These are phyloP conservation scores for Stagonosporopsis vannaccii DNA, from an alignment of 2,329 filamentous ascomycete genomes.

Conservation along the genomic window DNA sequence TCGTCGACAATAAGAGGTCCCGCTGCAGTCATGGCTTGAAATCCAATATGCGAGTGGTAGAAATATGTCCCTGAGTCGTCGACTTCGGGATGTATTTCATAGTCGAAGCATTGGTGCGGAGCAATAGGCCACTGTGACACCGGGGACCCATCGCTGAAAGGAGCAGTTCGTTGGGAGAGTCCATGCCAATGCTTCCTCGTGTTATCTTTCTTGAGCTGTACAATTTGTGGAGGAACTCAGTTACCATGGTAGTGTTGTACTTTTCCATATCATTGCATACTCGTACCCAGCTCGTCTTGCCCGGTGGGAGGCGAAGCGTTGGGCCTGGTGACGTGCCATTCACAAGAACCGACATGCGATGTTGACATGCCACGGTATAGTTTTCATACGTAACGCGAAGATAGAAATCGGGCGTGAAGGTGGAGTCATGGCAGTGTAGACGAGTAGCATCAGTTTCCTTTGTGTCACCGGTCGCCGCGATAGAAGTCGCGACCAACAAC, in stretches of 20 bases:
- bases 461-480: not conserved
- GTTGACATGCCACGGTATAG: conserved; percentile 56
- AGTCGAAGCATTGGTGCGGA: conserved; percentile 69
- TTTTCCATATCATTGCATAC: conserved; percentile 65
- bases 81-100: conserved; percentile 63
- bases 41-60: conserved; percentile 72
- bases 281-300: conserved; percentile 61
- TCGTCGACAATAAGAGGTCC: conserved; percentile 68
- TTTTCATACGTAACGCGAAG: conserved; percentile 56
- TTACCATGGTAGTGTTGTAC: conserved; percentile 65
- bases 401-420: conserved; percentile 55
- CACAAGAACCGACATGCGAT: conserved; percentile 57
- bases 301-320: conserved; percentile 55
- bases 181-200: conserved; percentile 70
- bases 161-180: conserved; percentile 64
- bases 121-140: conserved; percentile 72
- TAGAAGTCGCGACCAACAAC: not conserved
- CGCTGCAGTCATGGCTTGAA: conserved; percentile 66
- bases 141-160: conserved; percentile 70
- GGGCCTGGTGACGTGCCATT: conserved; percentile 64
- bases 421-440: conserved; percentile 20
- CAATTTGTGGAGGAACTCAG: not conserved
- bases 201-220: not conserved
- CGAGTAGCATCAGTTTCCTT: not conserved
- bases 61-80: conserved; percentile 70